Conservation (phyloP, 2,329 filamentous ascomycete genomes). For the Hypoxylon sp. region DNA sequence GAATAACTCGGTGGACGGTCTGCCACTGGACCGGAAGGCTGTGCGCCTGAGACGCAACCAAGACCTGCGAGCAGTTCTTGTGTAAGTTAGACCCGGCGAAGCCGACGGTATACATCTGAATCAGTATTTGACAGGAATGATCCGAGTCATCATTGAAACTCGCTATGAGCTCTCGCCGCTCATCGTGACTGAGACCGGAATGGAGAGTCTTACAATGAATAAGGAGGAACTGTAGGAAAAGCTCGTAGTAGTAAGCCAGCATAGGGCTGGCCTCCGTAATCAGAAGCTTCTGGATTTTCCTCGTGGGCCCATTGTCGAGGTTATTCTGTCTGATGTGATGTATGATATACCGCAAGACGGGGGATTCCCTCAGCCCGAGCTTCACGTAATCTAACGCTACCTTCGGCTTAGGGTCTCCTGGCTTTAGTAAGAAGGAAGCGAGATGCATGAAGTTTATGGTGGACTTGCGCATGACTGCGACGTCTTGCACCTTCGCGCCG, state of each 20-base stretch:
- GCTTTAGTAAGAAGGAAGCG: constrained; percentile 37
- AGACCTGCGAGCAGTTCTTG: constrained; percentile 45
- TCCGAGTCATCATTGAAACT: constrained; percentile 42
- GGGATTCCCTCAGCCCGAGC: constrained; percentile 44
- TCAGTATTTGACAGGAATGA: constrained; percentile 47
- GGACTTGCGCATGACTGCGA: constrained; percentile 41
- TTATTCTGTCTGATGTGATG: constrained; percentile 44
- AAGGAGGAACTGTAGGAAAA: constrained; percentile 47
- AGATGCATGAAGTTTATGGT: constrained; percentile 40
- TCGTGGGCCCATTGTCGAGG: constrained; percentile 24
- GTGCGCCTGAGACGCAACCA: constrained; percentile 46
- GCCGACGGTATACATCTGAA: constrained; percentile 49
- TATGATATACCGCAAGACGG: constrained; percentile 46
- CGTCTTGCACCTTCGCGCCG: constrained; percentile 30
- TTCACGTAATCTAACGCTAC: constrained; percentile 43
- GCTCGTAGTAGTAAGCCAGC: constrained; percentile 50
- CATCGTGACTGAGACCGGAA: constrained; percentile 34
- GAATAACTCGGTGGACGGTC: constrained; percentile 48
- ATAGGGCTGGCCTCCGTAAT: constrained; percentile 46
- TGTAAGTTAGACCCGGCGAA: constrained; percentile 49
- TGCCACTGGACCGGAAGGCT: constrained; percentile 46
- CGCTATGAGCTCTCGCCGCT: constrained; percentile 43
- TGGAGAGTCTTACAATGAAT: constrained; percentile 47
- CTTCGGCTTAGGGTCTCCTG: constrained; percentile 26
- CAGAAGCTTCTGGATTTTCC: constrained; percentile 46